phyloP scores from a whole-genome alignment of 1,284 basidiomycete species.

The Ustilago tritici region DNA sequence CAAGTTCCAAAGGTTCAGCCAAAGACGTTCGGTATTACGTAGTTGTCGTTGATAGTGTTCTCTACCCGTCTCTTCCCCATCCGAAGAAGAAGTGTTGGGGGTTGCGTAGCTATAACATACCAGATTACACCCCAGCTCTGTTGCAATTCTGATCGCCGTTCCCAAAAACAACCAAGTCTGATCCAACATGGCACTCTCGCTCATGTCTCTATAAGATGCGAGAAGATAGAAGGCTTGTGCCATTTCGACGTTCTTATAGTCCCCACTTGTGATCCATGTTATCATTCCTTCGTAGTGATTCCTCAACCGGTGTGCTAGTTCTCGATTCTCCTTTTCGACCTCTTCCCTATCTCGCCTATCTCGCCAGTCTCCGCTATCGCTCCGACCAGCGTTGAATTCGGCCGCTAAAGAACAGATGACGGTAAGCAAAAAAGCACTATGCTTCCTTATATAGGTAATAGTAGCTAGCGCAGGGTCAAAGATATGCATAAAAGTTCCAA shows the following conservation, averaged over 20 bases:
- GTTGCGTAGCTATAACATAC: conserved; percentile 35
- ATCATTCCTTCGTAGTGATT: conserved; percentile 40
- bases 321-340: conserved; percentile 5
- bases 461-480: conserved; percentile 50
- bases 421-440: conserved; percentile 44
- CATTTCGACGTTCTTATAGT: conserved; percentile 55
- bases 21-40: conserved; percentile 50
- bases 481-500: conserved; percentile 51
- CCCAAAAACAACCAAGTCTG: conserved; percentile 47
- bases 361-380: no score
- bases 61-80: neutral
- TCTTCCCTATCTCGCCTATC: neutral
- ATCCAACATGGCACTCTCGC: conserved; percentile 39
- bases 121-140: conserved; percentile 51
- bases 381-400: conserved; percentile 20
- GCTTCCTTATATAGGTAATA: conserved; percentile 49
- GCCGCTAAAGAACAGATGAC: conserved; percentile 45
- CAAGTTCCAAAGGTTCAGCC: conserved; percentile 53
- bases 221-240: conserved; percentile 50
- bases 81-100: neutral
- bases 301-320: conserved; percentile 13
- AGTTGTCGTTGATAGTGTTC: conserved; percentile 51
- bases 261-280: conserved; percentile 29
- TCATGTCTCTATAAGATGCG: conserved; percentile 35
- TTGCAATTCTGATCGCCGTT: conserved; percentile 47